Conservation (phyloP, 306 rosid genomes). For the Boehmeria nivea region DNA sequence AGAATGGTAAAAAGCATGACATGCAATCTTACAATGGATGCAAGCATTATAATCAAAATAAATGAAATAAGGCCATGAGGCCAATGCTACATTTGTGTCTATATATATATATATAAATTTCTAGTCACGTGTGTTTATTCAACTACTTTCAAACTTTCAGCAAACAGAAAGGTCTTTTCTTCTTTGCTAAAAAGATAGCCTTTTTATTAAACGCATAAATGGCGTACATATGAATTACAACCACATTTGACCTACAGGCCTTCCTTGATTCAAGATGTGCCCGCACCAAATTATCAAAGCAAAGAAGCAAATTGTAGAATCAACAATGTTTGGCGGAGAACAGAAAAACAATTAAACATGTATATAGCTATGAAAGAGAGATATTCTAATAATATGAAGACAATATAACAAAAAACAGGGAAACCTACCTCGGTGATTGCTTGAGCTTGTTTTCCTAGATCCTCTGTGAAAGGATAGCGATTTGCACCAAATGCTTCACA, state of each 20-base stretch:
- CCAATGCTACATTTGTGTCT: too few relatives aligned
- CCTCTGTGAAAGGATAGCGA: slow-evolving; percentile 91
- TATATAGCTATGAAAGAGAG: not conserved
- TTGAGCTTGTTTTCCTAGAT: slow-evolving; percentile 37
- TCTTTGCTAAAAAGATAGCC: too few relatives aligned
- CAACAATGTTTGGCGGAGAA: not conserved
- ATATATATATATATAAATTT: too few relatives aligned
- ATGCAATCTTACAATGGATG: not conserved
- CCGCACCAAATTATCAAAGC: too few relatives aligned
- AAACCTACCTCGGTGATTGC: slow-evolving; percentile 37
- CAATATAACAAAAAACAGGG: slow-evolving; percentile 8
- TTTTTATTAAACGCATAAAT: too few relatives aligned
- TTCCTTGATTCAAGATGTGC: too few relatives aligned
- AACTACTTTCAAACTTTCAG: too few relatives aligned
- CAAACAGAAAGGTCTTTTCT: too few relatives aligned
- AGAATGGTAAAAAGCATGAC: not conserved
- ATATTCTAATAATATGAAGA: not conserved
- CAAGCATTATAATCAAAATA: not conserved
- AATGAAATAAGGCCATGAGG: not conserved
- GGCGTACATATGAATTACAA: too few relatives aligned
- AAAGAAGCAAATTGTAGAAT: not conserved
- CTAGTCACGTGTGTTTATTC: too few relatives aligned
- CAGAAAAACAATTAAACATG: not conserved
- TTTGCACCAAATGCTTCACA: slow-evolving; percentile 97
- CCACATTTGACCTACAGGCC: too few relatives aligned